Conservation (phyloP, 164 flowering plant species). For the Sextonia rubra region DNA sequence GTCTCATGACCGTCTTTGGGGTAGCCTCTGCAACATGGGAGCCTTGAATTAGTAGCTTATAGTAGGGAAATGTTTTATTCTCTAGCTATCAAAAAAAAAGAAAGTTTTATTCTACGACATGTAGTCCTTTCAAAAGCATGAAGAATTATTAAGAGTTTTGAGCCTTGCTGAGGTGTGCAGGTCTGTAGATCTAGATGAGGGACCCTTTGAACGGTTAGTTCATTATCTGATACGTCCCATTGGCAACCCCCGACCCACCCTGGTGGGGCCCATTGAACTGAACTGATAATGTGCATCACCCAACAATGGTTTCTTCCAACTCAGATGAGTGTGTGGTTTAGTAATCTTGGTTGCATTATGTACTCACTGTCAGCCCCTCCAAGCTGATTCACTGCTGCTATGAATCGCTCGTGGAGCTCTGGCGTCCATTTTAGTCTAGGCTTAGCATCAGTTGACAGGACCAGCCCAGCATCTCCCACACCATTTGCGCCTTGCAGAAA, state of each 20-base stretch:
- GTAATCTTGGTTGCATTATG: constrained; percentile 4
- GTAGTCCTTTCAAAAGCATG: too few relatives aligned
- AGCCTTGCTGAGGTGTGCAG: too few relatives aligned
- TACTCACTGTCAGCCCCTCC: constrained; percentile 93
- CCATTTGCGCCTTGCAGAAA: constrained; percentile 62
- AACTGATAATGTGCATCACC: neutral
- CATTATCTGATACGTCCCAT: too few relatives aligned
- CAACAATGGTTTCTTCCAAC: neutral
- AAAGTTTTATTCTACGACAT: too few relatives aligned
- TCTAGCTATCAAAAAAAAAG: too few relatives aligned
- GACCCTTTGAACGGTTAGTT: too few relatives aligned
- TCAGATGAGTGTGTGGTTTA: neutral
- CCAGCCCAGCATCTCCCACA: constrained; percentile 67
- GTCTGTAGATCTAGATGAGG: too few relatives aligned
- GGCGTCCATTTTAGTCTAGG: constrained; percentile 89
- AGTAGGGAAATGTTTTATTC: constrained; percentile 48
- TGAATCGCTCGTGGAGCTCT: constrained; percentile 77
- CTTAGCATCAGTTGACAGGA: constrained; percentile 90
- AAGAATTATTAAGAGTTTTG: too few relatives aligned
- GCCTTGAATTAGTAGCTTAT: constrained; percentile 33
- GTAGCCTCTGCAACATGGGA: constrained; percentile 72
- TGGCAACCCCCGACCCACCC: neutral
- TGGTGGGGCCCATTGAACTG: neutral
- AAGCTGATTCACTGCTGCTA: constrained; percentile 79
- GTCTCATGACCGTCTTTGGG: constrained; percentile 92